phyloP scores from a whole-genome alignment of 2,329 filamentous ascomycete genomes.

The Aureobasidium mangrovei region DNA sequence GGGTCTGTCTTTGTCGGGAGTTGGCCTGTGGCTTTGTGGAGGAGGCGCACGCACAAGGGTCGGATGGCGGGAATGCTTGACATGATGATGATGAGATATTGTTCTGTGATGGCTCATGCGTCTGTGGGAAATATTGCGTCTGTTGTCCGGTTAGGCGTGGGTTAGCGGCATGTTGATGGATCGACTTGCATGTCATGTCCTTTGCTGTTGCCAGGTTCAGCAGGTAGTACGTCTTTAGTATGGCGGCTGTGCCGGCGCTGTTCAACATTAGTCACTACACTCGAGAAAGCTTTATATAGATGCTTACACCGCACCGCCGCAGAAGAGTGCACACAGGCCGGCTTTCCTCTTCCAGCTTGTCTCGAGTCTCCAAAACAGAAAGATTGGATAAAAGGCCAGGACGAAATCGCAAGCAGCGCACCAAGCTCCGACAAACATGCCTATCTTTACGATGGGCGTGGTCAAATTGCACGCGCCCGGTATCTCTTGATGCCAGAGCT shows the following conservation, averaged over 20 bases:
- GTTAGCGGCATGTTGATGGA: background rate
- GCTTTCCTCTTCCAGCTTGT: conserved; percentile 5
- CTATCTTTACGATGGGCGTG: background rate
- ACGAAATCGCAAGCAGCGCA: conserved; percentile 12
- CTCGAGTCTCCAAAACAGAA: conserved; percentile 13
- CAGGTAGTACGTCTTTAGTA: conserved; percentile 4
- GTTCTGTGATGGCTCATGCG: conserved; percentile 5
- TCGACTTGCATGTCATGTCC: conserved; percentile 1
- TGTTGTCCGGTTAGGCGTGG: background rate
- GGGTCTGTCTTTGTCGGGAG: background rate
- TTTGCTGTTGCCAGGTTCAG: background rate
- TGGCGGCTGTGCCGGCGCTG: conserved; percentile 1
- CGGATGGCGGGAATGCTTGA: conserved; percentile 1
- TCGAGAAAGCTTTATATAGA: background rate
- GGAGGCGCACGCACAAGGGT: background rate
- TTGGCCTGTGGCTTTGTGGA: background rate
- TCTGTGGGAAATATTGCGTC: background rate
- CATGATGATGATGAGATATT: conserved; percentile 8
- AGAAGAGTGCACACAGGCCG: conserved; percentile 10
- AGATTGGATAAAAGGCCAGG: conserved; percentile 13
- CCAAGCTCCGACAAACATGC: background rate
- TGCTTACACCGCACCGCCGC: conserved; percentile 11
- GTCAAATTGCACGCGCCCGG: background rate
- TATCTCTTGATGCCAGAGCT: background rate
- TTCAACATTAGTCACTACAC: background rate